Base-by-base conservation (phyloP, 805 yeast genomes). In the Saturnispora mendoncae region DNA sequence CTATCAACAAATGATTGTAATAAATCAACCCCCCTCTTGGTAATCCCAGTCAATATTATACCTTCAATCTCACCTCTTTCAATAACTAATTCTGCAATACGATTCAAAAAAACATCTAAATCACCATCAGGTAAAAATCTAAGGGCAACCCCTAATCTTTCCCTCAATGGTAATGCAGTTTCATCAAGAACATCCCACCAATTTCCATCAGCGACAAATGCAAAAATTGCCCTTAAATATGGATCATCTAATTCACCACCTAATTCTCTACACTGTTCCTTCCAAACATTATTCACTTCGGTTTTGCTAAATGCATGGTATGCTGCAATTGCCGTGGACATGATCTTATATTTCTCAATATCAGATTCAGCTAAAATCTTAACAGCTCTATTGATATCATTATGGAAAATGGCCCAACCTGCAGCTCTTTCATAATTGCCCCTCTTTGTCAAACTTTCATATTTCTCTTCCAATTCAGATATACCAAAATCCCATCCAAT, bases 141-240 rank as follows among this genome's bases (percentile, higher is more conserved):
- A 19, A 90, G 65, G 0, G 97, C 97, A 21, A 90, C 90, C 1
- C 97, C 97, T 10, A 90, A 62, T 49, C 95, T 67, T 55, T 90
- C 98, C 40, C 90, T 69, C 31, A 90, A 65, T 0, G 98, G 95
- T 32, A 90, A 68, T 1, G 95, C 81, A 15, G 81, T 77, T 54
- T 90, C 97, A 55, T 86, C 95, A 39, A 90, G 66, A 2, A 90
- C 95, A 54, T 86, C 97, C 80, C 90, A 81, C 97, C 97, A 90
- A 49, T 88, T 92, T 35, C 85, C 83, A 55, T 90, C 96, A 0
- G 96, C 87, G 41, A 90, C 81, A 51, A 79, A 90, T 0, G 96
- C 96, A 67, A 90, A 90, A 1, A 90, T 84, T 0, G 94, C 95
- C 33, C 97, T 66, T 45, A 90, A 62, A 56, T 90, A 90, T 0